Conservation (phyloP, 306 rosid genomes). For the Myrica gale region DNA sequence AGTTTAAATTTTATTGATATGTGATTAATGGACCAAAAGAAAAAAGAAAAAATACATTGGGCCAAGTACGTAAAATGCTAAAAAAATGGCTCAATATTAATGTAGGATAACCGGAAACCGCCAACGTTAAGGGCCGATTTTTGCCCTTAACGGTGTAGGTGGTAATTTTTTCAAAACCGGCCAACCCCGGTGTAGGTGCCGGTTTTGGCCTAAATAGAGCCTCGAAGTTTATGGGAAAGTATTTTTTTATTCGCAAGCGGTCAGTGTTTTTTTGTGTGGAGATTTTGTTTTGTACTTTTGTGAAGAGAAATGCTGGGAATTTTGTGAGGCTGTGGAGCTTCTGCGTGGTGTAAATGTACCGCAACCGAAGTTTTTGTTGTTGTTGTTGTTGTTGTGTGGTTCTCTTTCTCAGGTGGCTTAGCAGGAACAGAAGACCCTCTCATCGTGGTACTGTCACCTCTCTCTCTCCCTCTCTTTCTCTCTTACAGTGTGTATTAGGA, state of each 20-base stretch:
- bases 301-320: conserved; percentile 34
- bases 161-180: no score
- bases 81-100: no score
- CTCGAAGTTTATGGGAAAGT: conserved; percentile 6
- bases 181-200: no score
- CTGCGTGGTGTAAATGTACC: conserved; percentile 17
- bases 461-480: conserved; percentile 23
- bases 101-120: no score
- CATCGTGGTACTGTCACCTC: conserved; percentile 43
- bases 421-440: conserved; percentile 47
- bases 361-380: conserved; percentile 30
- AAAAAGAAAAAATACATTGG: no score
- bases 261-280: conserved; percentile 33
- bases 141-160: no score
- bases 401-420: conserved; percentile 48
- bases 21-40: no score
- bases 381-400: conserved; percentile 46
- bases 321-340: conserved; percentile 65
- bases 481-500: neutral
- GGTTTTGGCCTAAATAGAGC: no score
- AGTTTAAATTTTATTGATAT: no score
- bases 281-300: conserved; percentile 36
- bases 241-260: conserved; percentile 15
- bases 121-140: no score
- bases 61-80: no score